Base-by-base conservation (phyloP, 2,329 filamentous ascomycete genomes). In the Colletotrichum aenigma region DNA sequence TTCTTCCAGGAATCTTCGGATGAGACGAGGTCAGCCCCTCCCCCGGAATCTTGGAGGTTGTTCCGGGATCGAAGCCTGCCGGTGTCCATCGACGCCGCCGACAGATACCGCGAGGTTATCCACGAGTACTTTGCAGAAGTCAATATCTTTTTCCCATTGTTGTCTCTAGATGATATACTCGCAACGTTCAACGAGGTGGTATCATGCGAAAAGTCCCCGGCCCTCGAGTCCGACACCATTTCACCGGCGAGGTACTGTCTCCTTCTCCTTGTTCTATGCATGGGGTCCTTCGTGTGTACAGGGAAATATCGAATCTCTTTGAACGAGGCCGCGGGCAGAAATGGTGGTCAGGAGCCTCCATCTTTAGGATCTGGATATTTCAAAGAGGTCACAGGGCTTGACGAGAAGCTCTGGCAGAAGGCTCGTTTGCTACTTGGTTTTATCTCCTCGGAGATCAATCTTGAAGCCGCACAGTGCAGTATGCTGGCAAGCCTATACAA, bases 401-500 rank as follows among this genome's bases (percentile, higher is more conserved):
- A 75, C 21, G 62, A 66, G n/a, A 62, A 52, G 1, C 7, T 82
- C 2, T 82, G 81, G 81, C 16, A 56, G 5, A 83, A 82, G 24
- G 78, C 77, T 3, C 77, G 76, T 21, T 69, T 83, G 0, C 64
- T 82, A 1, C 66, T 80, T 1, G 81, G 82, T 4, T 77, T 71
- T 6, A 62, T 79, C 1, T 78, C 79, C 0, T 76, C 78, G 0
- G 77, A 81, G 3, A 70, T 78, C 28, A 79, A 79, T 2, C 13
- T 82, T 2, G 71, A 74, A 15, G 71, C 81, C 26, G 79, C 81
- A 0, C 81, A 82, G 36, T 81, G 81, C 61, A 77, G 76, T 6
- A 82, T 81, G 79, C 71, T 82, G 12, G 79, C 8, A 5, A 82
- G 81, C 52, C 61, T 82, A 15, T 82, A 80, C 26, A 79, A 75